Conservation (phyloP, 164 flowering plant genomes). For the Saururus chinensis region DNA sequence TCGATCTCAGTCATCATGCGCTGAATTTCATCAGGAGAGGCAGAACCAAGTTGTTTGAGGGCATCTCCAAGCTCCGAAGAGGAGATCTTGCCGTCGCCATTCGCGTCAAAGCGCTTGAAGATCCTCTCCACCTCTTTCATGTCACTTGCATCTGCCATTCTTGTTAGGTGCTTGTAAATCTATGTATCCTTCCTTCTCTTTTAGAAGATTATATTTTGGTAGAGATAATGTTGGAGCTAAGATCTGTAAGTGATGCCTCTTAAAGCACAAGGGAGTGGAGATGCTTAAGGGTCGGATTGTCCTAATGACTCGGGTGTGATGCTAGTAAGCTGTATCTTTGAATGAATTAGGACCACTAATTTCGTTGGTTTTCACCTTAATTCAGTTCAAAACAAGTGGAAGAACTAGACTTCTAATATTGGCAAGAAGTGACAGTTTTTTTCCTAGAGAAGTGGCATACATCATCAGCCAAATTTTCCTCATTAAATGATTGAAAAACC, state of each 20-base stretch:
- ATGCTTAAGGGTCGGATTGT: neutral
- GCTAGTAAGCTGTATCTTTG: too few relatives aligned
- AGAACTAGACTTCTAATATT: too few relatives aligned
- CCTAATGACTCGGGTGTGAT: neutral
- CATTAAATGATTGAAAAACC: too few relatives aligned
- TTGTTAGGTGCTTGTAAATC: neutral
- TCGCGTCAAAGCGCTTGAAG: conserved; percentile 6
- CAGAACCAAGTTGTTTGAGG: conserved; percentile 9
- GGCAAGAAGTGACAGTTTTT: too few relatives aligned
- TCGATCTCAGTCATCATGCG: conserved; percentile 18
- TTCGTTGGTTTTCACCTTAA: too few relatives aligned
- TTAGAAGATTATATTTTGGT: neutral
- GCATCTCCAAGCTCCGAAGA: conserved; percentile 15
- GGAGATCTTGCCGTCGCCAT: conserved; percentile 17
- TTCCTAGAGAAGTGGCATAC: too few relatives aligned
- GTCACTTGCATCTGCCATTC: neutral
- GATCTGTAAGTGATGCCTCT: neutral
- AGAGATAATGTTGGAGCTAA: neutral
- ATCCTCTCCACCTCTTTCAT: conserved; percentile 5
- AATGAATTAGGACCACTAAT: too few relatives aligned
- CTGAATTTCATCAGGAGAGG: conserved; percentile 9
- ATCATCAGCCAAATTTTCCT: too few relatives aligned
- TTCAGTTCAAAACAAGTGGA: too few relatives aligned
- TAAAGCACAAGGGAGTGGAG: neutral
- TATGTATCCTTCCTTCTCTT: neutral